phyloP scores from a whole-genome alignment of 1,284 basidiomycete genomes.

The Heliocybe sulcata region DNA sequence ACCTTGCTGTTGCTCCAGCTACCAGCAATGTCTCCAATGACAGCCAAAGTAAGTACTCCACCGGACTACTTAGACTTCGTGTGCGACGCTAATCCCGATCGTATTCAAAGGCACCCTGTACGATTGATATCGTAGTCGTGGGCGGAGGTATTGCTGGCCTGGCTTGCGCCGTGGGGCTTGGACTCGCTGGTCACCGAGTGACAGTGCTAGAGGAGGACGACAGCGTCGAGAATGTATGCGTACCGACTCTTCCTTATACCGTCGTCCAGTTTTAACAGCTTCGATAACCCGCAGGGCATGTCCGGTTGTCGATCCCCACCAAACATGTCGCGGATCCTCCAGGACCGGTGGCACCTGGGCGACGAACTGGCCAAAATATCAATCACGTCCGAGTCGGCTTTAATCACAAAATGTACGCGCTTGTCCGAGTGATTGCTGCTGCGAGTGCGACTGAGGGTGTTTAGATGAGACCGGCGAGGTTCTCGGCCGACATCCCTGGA shows the following conservation, averaged over 20 bases:
- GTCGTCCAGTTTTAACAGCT: neutral
- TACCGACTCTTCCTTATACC: too few species aligned
- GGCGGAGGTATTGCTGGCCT: neutral
- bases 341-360: constrained; percentile 43
- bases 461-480: neutral
- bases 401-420: neutral
- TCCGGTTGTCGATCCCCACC: constrained; percentile 45
- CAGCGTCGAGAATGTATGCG: too few species aligned
- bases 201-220: neutral
- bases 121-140: neutral
- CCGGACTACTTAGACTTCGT: too few species aligned
- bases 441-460: neutral
- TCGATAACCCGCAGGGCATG: constrained; percentile 20
- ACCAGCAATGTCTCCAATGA: too few species aligned
- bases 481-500: neutral
- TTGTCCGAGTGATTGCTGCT: neutral
- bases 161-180: neutral
- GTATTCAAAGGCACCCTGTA: neutral
- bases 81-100: too few species aligned
- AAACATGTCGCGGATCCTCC: constrained; percentile 48
- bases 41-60: too few species aligned
- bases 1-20: too few species aligned
- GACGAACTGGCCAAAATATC: constrained; percentile 18
- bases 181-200: neutral
- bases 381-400: neutral